Evolutionary conservation across 768 basidiomycete species (phyloP), one percentile per base, ranked within the genome.

Genomic region (Gymnopilus dilepis): DNA sequence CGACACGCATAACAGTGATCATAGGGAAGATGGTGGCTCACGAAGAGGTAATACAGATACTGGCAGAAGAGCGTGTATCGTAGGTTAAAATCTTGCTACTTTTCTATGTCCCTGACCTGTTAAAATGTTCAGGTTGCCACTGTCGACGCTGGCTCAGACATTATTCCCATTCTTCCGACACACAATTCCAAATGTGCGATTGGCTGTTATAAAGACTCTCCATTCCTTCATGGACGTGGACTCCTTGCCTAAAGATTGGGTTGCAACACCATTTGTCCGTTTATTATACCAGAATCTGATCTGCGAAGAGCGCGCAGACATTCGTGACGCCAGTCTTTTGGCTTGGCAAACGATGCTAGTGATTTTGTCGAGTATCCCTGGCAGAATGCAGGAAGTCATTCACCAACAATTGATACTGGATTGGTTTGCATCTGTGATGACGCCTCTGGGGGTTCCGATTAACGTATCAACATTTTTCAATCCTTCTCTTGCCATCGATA

Each of bases 111-210:
- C 38, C 31, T 9, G 12, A 48, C n/a, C 19, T 22, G 12, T 45
- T 3, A 21, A 12, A 28, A 48, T 13, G 22, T 33, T 50, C 6
- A 95, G 94, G n/a, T 79, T 89, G 48, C 90, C 94, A 3, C 82
- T 98, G 30, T 82, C 88, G n/a, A 84, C 83, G 3, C 84, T 97
- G 58, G 91, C 96, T 6, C 91, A 92, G 2, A 92, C 91, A 0
- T 78, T 97, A 5, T 99, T 94, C 76, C 94, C 97, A 3, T 98
- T 97, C 82, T 96, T 98, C 77, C 92, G 97, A 17, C 97, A 99
- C 74, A 96, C 97, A 0, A 99, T 99, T 68, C 76, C 91, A 1
- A 90, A 90, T 62, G 97, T 99, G 57, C 93, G 97, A 7, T 82
- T 96, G 13, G 90, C 97, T 2, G 96, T 99, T 2, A 91, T 96